Evolutionary conservation across 129 eudicot genomes (phyloP).

Genomic region (Erigeron canadensis): DNA sequence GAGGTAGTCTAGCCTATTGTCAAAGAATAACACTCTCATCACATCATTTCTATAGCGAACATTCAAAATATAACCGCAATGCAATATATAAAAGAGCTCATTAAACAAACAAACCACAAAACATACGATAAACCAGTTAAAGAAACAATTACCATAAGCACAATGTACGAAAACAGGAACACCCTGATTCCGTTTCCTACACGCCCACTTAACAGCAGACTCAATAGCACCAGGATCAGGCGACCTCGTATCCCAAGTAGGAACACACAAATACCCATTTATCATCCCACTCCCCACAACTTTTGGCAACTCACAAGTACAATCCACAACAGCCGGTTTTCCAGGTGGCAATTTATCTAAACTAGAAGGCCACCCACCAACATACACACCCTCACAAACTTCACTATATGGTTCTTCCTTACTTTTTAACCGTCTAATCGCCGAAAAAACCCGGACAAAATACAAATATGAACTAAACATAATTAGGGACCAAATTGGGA

Average conservation of each 20-base stretch:
- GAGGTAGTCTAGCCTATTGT: background rate
- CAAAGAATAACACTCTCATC: background rate
- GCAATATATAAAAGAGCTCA: background rate
- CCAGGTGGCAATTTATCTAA: conserved; percentile 74
- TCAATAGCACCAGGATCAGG: conserved; percentile 79
- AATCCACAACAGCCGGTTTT: conserved; percentile 77
- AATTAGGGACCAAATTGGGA: conserved; percentile 60
- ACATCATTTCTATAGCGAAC: background rate
- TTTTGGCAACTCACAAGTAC: conserved; percentile 93
- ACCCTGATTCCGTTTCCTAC: conserved; percentile 62
- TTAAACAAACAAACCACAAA: background rate
- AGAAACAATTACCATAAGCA: conserved; percentile 68
- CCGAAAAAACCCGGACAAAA: conserved; percentile 62
- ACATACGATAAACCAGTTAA: background rate
- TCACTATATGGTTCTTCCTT: conserved; percentile 70
- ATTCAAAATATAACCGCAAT: background rate
- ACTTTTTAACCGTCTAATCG: conserved; percentile 47
- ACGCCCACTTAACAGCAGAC: conserved; percentile 76
- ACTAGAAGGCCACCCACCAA: conserved; percentile 89
- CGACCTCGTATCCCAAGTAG: conserved; percentile 85
- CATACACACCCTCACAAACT: conserved; percentile 63
- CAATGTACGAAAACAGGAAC: conserved; percentile 71
- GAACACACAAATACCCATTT: conserved; percentile 71
- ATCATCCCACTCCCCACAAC: conserved; percentile 32
- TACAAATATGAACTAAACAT: conserved; percentile 70